A percentile compares a stretch with the other conserved stretches of the same genome.
Evolutionary conservation across 2,329 filamentous ascomycete species (phyloP).

Genomic region (Calonectria pseudoreteaudii): DNA sequence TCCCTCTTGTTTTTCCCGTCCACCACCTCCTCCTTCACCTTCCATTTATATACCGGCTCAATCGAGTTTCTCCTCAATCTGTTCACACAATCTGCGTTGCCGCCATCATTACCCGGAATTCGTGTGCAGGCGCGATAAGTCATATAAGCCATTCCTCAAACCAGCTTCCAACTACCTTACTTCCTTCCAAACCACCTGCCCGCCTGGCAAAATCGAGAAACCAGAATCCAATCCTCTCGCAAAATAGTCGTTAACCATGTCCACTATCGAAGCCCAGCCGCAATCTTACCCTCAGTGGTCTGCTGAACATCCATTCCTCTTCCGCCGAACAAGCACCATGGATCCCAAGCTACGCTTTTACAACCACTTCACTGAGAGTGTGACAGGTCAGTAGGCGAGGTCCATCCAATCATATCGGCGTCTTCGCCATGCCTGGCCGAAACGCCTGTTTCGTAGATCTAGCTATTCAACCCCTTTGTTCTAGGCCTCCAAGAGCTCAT

Average conservation of each 20-base stretch:
- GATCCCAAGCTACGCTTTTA: constrained; percentile 82
- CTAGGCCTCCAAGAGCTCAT: constrained; percentile 83
- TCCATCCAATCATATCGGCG: constrained; percentile 7
- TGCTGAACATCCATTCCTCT: constrained; percentile 38
- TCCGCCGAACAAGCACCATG: constrained; percentile 44
- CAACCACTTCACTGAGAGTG: constrained; percentile 82
- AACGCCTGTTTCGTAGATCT: neutral
- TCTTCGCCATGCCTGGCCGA: neutral
- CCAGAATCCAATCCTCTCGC: constrained; percentile 6
- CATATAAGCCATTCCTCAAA: neutral
- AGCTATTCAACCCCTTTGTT: neutral
- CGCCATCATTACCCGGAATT: neutral
- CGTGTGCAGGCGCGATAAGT: neutral
- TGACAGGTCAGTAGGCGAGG: constrained; percentile 68
- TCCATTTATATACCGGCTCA: neutral
- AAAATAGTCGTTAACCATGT: constrained; percentile 27
- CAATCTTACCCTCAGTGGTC: constrained; percentile 38
- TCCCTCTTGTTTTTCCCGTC: constrained; percentile 4
- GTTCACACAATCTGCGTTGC: neutral
- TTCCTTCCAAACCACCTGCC: neutral
- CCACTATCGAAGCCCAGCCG: constrained; percentile 42
- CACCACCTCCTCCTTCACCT: constrained; percentile 14
- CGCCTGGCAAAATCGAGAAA: neutral
- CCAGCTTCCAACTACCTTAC: constrained; percentile 5
- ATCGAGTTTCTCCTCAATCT: neutral